Base-by-base conservation (phyloP, 192 early-diverging fungal genomes). In the Fimicolochytrium jonesii region DNA sequence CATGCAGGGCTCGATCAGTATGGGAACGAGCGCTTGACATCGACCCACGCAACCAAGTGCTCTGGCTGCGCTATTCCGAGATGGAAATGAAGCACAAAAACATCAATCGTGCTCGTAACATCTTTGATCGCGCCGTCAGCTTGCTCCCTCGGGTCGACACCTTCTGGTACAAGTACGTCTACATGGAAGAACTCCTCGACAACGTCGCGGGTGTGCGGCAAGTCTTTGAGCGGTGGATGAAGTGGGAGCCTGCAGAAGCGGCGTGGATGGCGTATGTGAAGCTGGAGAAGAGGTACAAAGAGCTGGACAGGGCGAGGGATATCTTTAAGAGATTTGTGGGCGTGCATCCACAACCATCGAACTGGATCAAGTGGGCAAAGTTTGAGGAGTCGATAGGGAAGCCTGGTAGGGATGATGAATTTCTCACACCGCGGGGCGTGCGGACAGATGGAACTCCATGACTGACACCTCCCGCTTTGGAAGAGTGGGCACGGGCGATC, bases 191-290 rank as follows among this genome's bases (percentile, higher is more conserved):
- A 69, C 75, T 89, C 67, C 67, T 99, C 69, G 93, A 91, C 28
- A 95, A 98, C 64, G 79, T 93, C 0, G 79, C 84, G 10, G 90
- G 91, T 4, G 88, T 89, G 0, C 82, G 97, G 9, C 88, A 90
- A 34, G 89, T 99, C 25, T 99, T 99, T 84, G 91, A 96, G 54
- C 83, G 97, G 36, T 99, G 97, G 97, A 98, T 99, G 95, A 83
- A 89, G 54, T 98, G 97, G 95, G 93, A 97, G 61, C 94, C 95
- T 17, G 75, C 84, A 30, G 90, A 91, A 56, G 88, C 86, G 18
- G 93, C 92, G 1, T 99, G 97, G 97, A 74, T 76, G 62, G 92
- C 94, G 2, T 99, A 92, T 61, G 87, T 97, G 44, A 92, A 95
- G 72, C 87, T 98, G 69, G 97, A 99, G 67, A 82, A 79, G 50